Evolutionary conservation across 306 rosid species (phyloP).

Genomic region (Bauhinia variegata): DNA sequence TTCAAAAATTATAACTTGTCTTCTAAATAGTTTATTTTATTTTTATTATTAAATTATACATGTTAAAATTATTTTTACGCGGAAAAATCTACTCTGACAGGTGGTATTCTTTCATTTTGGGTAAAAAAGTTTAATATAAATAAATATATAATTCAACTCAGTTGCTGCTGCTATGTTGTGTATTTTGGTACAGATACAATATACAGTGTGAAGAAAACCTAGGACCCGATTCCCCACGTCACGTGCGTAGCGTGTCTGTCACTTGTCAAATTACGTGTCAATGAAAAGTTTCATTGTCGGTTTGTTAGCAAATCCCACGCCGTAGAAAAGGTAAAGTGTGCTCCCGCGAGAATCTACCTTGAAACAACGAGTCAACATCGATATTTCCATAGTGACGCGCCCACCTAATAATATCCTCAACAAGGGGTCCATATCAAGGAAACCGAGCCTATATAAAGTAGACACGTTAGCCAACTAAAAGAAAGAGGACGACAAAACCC

Average conservation of each 20-base stretch:
- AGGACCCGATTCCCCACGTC: not conserved
- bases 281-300: slow-evolving; percentile 16
- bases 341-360: not conserved
- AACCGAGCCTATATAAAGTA: not conserved
- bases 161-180: too few species aligned
- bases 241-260: not conserved
- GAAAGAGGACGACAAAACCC: slow-evolving; percentile 11
- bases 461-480: slow-evolving; percentile 34
- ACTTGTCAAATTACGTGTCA: slow-evolving; percentile 14
- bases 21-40: too few species aligned
- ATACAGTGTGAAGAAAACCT: too few species aligned
- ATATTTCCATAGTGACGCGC: not conserved
- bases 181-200: too few species aligned
- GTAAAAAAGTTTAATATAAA: too few species aligned
- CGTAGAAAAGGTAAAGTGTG: not conserved
- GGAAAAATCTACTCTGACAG: too few species aligned
- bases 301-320: not conserved
- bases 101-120: too few species aligned
- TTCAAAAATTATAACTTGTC: too few species aligned
- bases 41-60: too few species aligned
- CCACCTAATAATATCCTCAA: not conserved
- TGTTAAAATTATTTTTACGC: too few species aligned
- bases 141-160: too few species aligned
- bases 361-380: not conserved
- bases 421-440: not conserved